These are phyloP conservation scores for Microsporum audouinii DNA, from an alignment of 2,329 filamentous ascomycete genomes.

Conservation along the genomic window DNA sequence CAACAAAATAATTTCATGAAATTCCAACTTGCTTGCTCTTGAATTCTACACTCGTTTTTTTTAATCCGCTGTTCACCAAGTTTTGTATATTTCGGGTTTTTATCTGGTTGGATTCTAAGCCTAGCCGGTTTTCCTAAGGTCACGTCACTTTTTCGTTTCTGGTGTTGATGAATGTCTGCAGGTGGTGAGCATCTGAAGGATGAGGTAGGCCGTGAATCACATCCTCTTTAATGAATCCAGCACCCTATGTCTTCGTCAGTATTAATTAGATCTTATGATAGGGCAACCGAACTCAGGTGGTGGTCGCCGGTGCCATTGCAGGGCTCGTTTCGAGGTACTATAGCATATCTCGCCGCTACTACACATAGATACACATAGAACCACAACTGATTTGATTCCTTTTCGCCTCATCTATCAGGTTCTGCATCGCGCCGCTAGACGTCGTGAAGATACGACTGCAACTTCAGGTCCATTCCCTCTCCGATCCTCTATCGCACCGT, in stretches of 20 bases:
- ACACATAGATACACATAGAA: too few relatives aligned
- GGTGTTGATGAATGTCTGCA: slow-evolving; percentile 49
- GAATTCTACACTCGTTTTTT: background rate
- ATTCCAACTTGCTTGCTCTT: background rate
- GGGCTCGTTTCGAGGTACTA: slow-evolving; percentile 77
- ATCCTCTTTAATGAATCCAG: background rate
- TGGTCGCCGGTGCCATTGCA: slow-evolving; percentile 57
- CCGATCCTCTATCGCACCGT: slow-evolving; percentile 55
- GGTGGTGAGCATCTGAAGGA: slow-evolving; percentile 54
- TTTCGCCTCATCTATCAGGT: slow-evolving; percentile 40
- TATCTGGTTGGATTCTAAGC: background rate
- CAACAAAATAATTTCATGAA: background rate
- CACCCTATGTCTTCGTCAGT: background rate
- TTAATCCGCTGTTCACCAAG: background rate
- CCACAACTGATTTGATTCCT: too few relatives aligned
- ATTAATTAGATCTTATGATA: slow-evolving; percentile 21
- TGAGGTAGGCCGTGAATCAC: slow-evolving; percentile 41
- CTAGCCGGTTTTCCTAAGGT: background rate
- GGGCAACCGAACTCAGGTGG: slow-evolving; percentile 56
- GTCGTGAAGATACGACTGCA: slow-evolving; percentile 97
- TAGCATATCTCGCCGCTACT: too few relatives aligned
- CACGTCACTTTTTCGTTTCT: background rate
- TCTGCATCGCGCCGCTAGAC: slow-evolving; percentile 88
- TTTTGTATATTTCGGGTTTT: background rate
- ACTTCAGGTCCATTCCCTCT: slow-evolving; percentile 75